A percentile compares a stretch with the other conserved stretches of the same genome.
phyloP scores from a whole-genome alignment of 2,329 filamentous ascomycete species.

The Fusarium sp. region DNA sequence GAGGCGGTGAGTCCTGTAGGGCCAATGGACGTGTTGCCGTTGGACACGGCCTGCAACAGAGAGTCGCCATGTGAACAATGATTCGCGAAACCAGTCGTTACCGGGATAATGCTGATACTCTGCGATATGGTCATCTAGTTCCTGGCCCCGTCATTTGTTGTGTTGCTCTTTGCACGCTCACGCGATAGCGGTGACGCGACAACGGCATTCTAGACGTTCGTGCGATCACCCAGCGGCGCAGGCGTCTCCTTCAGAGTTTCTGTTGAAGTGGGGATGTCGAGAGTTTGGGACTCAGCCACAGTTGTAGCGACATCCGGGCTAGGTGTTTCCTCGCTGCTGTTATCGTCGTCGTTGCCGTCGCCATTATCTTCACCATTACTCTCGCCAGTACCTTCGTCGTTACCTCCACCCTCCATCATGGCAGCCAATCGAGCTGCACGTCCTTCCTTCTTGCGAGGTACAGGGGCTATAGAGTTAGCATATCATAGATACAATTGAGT shows the following conservation, averaged over 20 bases:
- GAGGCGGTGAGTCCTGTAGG: neutral
- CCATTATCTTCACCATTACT: neutral
- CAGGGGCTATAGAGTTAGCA: constrained; percentile 56
- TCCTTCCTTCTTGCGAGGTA: constrained; percentile 67
- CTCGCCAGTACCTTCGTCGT: constrained; percentile 43
- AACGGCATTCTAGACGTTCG: constrained; percentile 20
- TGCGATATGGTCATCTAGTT: neutral
- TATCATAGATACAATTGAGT: no score
- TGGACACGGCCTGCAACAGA: neutral
- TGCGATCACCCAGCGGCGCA: constrained; percentile 21
- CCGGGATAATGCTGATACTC: no score
- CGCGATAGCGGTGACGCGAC: neutral
- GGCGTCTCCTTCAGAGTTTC: constrained; percentile 27
- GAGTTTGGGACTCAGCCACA: constrained; percentile 11
- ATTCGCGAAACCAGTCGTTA: no score
- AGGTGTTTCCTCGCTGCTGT: constrained; percentile 46
- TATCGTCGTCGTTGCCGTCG: constrained; percentile 51
- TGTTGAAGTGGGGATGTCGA: constrained; percentile 25
- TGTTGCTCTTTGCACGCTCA: neutral
- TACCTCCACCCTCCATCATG: constrained; percentile 62
- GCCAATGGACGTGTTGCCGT: neutral
- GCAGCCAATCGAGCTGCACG: constrained; percentile 65
- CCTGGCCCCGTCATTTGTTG: neutral
- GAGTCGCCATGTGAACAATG: neutral
- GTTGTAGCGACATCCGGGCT: constrained; percentile 9